phyloP scores from a whole-genome alignment of 352 stramenopile species.

The Phytophthora niederhauseri region DNA sequence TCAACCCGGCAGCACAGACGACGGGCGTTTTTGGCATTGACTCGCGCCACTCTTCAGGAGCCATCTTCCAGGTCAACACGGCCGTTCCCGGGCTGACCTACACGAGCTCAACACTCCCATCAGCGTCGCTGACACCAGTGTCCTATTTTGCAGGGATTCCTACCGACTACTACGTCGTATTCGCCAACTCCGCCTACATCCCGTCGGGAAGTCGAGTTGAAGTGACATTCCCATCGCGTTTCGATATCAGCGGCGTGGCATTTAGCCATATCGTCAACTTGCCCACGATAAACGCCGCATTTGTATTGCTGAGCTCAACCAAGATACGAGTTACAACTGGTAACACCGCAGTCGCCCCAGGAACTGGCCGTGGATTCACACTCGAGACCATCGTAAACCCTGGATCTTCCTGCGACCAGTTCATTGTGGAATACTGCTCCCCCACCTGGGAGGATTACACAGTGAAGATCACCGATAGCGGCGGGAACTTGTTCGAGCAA shows the following conservation, averaged over 20 bases:
- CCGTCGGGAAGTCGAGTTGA: conserved; percentile 40
- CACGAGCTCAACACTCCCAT: conserved; percentile 34
- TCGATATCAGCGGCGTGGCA: conserved; percentile 34
- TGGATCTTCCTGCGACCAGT: conserved; percentile 59
- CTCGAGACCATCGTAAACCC: conserved; percentile 61
- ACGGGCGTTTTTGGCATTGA: conserved; percentile 45
- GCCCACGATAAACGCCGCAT: conserved; percentile 34
- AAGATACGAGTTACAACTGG: conserved; percentile 39
- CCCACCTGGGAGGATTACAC: conserved; percentile 48
- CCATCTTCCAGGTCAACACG: conserved; percentile 49
- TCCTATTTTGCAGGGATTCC: conserved; percentile 53
- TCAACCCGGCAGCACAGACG: conserved; percentile 53
- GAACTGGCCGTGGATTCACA: conserved; percentile 46
- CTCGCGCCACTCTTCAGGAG: conserved; percentile 42
- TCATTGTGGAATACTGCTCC: conserved; percentile 60
- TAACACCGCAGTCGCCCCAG: conserved; percentile 36
- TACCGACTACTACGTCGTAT: conserved; percentile 45
- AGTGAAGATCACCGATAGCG: conserved; percentile 45
- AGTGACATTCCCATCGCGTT: conserved; percentile 54
- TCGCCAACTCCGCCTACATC: conserved; percentile 58
- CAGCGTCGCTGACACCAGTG: conserved; percentile 39
- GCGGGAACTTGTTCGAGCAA: conserved; percentile 48
- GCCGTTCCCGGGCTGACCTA: conserved; percentile 33
- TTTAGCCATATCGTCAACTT: conserved; percentile 40
- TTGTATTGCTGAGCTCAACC: conserved; percentile 15